Evolutionary conservation across 1,284 basidiomycete species (phyloP), one percentile per base, ranked within the genome.

Genomic region (Austroboletus novae-zelandiae): DNA sequence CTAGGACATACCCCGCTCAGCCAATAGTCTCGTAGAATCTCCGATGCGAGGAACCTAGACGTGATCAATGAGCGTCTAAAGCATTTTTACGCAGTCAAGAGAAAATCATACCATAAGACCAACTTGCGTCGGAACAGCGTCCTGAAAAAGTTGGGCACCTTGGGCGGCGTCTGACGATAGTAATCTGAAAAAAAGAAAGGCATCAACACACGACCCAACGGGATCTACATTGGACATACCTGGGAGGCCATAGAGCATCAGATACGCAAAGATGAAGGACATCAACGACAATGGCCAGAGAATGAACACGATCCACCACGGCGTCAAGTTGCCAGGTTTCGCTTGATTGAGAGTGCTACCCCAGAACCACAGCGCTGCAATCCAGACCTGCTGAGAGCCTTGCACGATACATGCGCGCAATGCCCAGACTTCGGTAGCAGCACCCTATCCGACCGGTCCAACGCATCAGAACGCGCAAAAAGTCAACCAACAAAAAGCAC

Each of bases 331-430:
- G 47, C 71, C 73, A 40, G 78, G 71, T 37, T 70, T 51, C 13
- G 73, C 74, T 14, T 75, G 73, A 61, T 86, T 87, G 53, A 96
- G 75, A 45, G 83, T 80, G 69, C 87, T 83, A 59, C 93, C 93
- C 93, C 93, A 96, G 65, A 91, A 96, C 93, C 93, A 96, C 35
- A 96, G 73, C 9, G 90, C 92, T 2, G 93, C 89, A 10, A 94
- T 86, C 93, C 93, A 94, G 40, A 95, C 82, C 70, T 95, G 92
- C 62, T 95, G 92, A 9, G 91, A 88, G 42, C 93, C 93, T 70
- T 95, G 93, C 1, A 96, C 93, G 55, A 94, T 74, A 67, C 91
- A 94, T 20, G 93, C 93, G 48, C 93, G 83, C 56, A 91, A 70
- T 40, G 86, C 89, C 93, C 93, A 96, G 14, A 94, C 83, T 68